Base-by-base conservation (phyloP, 2,329 filamentous ascomycete species). In the Colletotrichum scovillei region DNA sequence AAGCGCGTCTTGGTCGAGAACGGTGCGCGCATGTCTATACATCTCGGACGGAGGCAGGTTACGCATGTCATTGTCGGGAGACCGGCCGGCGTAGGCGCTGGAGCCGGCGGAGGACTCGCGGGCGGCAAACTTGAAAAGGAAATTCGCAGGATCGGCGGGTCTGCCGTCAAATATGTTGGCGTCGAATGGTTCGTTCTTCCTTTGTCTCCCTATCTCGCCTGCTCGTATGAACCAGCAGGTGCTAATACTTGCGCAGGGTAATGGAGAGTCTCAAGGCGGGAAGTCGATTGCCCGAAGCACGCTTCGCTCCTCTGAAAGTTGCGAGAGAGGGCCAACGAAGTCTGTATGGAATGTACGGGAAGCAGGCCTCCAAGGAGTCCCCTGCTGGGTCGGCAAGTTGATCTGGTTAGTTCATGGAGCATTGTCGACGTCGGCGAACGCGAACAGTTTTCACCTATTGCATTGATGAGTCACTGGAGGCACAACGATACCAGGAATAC, bases 31-130 rank as follows among this genome's bases (percentile, higher is more conserved):
- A 86, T 94, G 76, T 92, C 94, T 4, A 88, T 95, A 46, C 88
- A 91, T 72, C 89, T 97, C 11, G 92, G 90, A 11, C 89, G 94
- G 57, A 89, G 91, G 49, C 89, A 88, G 63, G 94, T 98, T 76
- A 97, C 95, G 42, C 95, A 98, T 82, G 93, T 98, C 74, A 93
- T 98, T 69, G 82, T 98, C 6, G 94, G 94, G 8, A 88, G 85
- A 65, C 89, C 90, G 22, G 87, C 86, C 3, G 80, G 81, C 46
- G 81, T 79, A 55, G 82, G 82, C n/a, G 76, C 76, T 32, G 92
- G 91, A 57, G 89, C 89, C 11, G 94, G 94, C 0, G 94, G 95
- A 56, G 94, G 93, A 0, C 86, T 98, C 7, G 91, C 95, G 4
- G 91, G 90, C 1, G 88, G 88, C 35, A 98, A 98, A 84, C 84